Evolutionary conservation across 2,329 filamentous ascomycete species (phyloP).

Genomic region (Nigrospora osmanthi): DNA sequence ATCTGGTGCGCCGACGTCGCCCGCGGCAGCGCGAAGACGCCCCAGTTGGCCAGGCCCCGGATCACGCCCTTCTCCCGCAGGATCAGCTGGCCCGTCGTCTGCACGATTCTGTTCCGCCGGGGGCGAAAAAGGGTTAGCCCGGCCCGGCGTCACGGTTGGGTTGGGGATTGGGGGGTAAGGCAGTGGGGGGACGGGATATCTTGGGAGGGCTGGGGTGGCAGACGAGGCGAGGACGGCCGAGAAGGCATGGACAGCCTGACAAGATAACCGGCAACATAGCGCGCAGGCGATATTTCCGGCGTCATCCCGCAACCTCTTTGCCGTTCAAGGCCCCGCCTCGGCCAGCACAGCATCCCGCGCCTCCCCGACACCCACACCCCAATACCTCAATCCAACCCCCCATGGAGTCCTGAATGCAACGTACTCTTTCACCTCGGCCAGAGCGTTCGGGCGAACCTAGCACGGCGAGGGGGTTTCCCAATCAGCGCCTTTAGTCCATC

Average conservation of each 20-base stretch:
- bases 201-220: neutral
- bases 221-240: neutral
- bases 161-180: neutral
- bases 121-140: neutral
- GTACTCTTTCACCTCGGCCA: constrained; percentile 93
- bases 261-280: constrained; percentile 3
- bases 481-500: no score
- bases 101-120: constrained; percentile 62
- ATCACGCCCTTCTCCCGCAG: constrained; percentile 81
- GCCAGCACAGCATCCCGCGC: no score
- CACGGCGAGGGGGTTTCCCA: no score
- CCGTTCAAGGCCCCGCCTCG: no score
- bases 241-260: constrained; percentile 1
- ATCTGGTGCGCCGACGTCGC: constrained; percentile 74
- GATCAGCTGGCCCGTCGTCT: constrained; percentile 74
- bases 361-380: no score
- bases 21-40: constrained; percentile 78
- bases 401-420: constrained; percentile 16
- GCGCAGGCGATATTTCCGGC: constrained; percentile 1
- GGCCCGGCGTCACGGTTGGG: neutral
- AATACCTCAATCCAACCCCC: constrained; percentile 1
- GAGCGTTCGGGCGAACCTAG: constrained; percentile 84
- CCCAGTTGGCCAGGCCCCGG: constrained; percentile 92
- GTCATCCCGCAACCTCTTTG: no score
- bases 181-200: neutral